These are phyloP conservation scores for Alternaria gansuensis DNA, from an alignment of 2,329 filamentous ascomycete species.

Conservation along the genomic window DNA sequence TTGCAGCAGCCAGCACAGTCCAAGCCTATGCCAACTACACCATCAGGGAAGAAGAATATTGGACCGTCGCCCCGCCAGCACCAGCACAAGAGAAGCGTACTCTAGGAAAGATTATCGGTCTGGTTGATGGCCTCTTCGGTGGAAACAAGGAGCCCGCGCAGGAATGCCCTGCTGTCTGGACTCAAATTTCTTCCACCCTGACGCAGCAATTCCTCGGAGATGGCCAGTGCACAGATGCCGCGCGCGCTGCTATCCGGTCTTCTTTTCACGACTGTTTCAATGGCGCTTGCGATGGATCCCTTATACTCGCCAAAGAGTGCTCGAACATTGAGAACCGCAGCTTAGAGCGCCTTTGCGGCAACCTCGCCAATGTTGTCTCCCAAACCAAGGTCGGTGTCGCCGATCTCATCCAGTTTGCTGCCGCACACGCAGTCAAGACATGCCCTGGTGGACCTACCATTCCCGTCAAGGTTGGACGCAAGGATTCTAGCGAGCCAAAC, in stretches of 20 bases:
- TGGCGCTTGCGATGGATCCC: slow-evolving; percentile 49
- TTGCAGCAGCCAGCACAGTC: slow-evolving; percentile 39
- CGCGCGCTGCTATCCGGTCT: slow-evolving; percentile 47
- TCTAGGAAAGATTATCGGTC: slow-evolving; percentile 21
- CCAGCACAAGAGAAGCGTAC: slow-evolving; percentile 29
- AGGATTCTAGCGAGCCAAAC: slow-evolving; percentile 39
- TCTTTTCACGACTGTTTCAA: slow-evolving; percentile 52
- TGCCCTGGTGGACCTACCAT: slow-evolving; percentile 49
- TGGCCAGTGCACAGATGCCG: slow-evolving; percentile 50
- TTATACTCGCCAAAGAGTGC: slow-evolving; percentile 51
- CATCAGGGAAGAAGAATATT: slow-evolving; percentile 26
- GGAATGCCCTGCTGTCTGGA: slow-evolving; percentile 46
- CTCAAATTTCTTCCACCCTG: slow-evolving; percentile 44
- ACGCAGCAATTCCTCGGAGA: slow-evolving; percentile 46
- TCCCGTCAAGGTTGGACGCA: slow-evolving; percentile 47
- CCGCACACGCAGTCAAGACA: slow-evolving; percentile 50
- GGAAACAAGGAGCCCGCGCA: slow-evolving; percentile 11
- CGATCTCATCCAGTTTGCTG: slow-evolving; percentile 52
- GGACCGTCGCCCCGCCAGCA: slow-evolving; percentile 3
- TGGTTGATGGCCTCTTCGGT: slow-evolving; percentile 18
- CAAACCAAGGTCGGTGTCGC: slow-evolving; percentile 52
- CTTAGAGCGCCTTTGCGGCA: slow-evolving; percentile 54
- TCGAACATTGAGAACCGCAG: slow-evolving; percentile 54
- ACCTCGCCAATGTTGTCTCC: slow-evolving; percentile 53
- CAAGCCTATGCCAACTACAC: slow-evolving; percentile 39